A percentile compares a stretch with the other conserved stretches of the same genome.
Conservation (phyloP, 2,329 filamentous ascomycete species). For the Cladosporium colombiae region DNA sequence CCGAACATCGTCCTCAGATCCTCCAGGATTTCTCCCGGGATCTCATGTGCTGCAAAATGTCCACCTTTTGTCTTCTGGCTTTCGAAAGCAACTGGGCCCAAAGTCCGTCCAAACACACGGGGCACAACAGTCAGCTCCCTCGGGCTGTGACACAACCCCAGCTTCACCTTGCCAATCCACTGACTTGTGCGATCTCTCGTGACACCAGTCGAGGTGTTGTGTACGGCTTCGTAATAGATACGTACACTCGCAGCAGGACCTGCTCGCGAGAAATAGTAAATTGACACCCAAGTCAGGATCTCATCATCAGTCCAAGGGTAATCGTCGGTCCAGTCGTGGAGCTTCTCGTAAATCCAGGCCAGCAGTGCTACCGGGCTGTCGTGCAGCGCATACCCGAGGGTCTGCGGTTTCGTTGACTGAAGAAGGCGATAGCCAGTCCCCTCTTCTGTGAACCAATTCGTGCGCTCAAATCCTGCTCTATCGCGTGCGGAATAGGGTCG, state of each 20-base stretch:
- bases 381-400: conserved; percentile 66
- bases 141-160: conserved; percentile 59
- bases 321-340: conserved; percentile 72
- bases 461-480: conserved; percentile 53
- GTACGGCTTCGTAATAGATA: conserved; percentile 71
- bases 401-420: conserved; percentile 71
- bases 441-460: conserved; percentile 58
- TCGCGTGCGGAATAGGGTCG: conserved; percentile 57
- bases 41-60: conserved; percentile 62
- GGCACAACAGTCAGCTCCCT: conserved; percentile 59
- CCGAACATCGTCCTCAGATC: conserved; percentile 61
- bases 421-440: conserved; percentile 60
- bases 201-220: conserved; percentile 36
- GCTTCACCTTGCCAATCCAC: conserved; percentile 51
- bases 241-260: conserved; percentile 67
- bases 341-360: conserved; percentile 80
- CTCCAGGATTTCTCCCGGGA: conserved; percentile 51
- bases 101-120: conserved; percentile 56
- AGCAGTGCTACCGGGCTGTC: conserved; percentile 71
- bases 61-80: conserved; percentile 52
- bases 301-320: conserved; percentile 77
- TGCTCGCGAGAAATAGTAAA: conserved; percentile 71
- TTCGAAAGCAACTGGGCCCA: conserved; percentile 62
- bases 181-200: conserved; percentile 40
- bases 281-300: conserved; percentile 70